Base-by-base conservation (phyloP, 257 asterid species). In the Nicotiana knightiana region DNA sequence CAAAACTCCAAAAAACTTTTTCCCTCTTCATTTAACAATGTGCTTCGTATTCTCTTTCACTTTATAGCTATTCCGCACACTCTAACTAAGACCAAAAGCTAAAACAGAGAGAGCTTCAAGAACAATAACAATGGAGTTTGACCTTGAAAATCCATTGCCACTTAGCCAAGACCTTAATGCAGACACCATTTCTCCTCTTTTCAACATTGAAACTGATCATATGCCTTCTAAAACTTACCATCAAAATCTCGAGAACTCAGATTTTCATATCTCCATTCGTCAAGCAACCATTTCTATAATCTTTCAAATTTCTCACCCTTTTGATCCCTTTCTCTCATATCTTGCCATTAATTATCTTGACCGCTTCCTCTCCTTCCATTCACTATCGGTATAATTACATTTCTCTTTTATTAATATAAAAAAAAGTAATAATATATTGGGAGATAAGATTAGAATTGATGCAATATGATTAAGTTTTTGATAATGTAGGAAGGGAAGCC, bases 261-360 rank as follows among this genome's bases (percentile, higher is more conserved):
- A 24, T 61, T 48, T 68, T n/a, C 43, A 26, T 46, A 48, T 83
- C 83, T 59, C 75, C n/a, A 28, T 83, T 73, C 93, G 93, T 55
- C 76, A 77, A 7, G 76, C 86, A 85, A 87, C 87, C 83, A 80
- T 87, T 39, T 82, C 93, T 16, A 81, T 84, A 1, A 89, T 93
- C 81, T 21, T 79, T 46, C 30, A 70, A 16, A 80, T 83, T 8
- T 88, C 90, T 43, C 89, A 82, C 0, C 62, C 81, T 7, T 85
- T 84, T 76, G 95, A 87, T 63, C 89, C 85, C 0, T 90, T 85
- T 80, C 62, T 88, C 11, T 77, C 89, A 0, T 93, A 88, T 58
- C 97, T 92, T 66, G 92, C 95, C 35, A 73, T 91, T 26, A 93
- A 89, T 84, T 93, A 92, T 88, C 84, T 89, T 82, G 97, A 93